Conservation (phyloP, 148 eudicot species). For the Rhododendron ferrugineum region DNA sequence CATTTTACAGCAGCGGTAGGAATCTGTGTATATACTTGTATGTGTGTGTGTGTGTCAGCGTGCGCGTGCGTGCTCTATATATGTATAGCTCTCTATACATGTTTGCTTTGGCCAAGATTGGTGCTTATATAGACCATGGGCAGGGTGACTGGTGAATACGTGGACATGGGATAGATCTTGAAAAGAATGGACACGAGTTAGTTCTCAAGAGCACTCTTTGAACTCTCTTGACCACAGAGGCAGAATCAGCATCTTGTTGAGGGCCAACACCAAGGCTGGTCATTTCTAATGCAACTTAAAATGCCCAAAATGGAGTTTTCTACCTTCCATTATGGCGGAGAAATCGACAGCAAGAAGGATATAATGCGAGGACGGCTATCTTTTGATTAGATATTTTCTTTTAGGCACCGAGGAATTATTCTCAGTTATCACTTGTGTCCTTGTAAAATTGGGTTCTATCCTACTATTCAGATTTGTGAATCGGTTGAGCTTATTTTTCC, state of each 20-base stretch:
- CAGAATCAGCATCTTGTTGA: neutral
- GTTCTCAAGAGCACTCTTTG: neutral
- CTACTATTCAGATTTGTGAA: neutral
- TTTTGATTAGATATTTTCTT: neutral
- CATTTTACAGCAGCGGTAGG: too few species aligned
- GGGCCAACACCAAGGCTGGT: neutral
- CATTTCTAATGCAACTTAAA: neutral
- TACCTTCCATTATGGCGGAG: neutral
- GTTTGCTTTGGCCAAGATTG: neutral
- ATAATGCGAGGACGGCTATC: neutral
- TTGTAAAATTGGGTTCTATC: neutral
- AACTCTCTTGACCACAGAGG: too few species aligned
- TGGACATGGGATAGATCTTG: conserved; percentile 20
- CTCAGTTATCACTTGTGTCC: neutral
- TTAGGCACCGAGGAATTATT: neutral
- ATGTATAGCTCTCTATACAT: neutral
- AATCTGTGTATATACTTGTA: neutral
- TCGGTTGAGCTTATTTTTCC: neutral
- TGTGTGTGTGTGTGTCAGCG: neutral
- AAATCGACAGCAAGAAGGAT: neutral
- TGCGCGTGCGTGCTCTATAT: neutral
- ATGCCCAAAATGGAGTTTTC: neutral
- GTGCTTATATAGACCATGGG: neutral
- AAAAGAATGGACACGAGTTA: neutral
- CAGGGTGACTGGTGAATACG: conserved; percentile 65